Base-by-base conservation (phyloP, 257 asterid species). In the Anisodus tanguticus region DNA sequence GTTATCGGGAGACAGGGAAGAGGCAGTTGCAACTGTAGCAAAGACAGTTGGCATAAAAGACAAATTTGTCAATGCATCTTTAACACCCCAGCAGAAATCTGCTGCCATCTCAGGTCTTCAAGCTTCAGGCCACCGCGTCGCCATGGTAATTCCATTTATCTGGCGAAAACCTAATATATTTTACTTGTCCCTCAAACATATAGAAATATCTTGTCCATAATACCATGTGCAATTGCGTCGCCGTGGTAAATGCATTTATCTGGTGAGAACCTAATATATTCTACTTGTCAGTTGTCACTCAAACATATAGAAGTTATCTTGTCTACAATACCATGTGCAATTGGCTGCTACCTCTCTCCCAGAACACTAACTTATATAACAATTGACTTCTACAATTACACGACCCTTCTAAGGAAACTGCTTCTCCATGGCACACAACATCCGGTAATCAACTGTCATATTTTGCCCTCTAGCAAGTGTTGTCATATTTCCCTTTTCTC, bases 1-100 rank as follows among this genome's bases (percentile, higher is more conserved):
- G 79, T 89, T 95, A 89, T 96, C 98, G 58, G 98, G 99, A 83
- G 99, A 96, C 98, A 96, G 99, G 98, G 97, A 96, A 93, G 99
- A 94, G 95, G 98, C 98, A 94, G 99, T 94, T 88, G 97, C 99
- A 96, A 92, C 91, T 58, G 94, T 93, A 87, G 98, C 98, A 85
- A 88, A 90, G 88, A 86, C 90, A 37, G 88, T 93, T 49, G 98
- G 99, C 86, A 87, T 96, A 67, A 93, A 91, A 83, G 91, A 88
- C 84, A 92, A 91, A 87, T 91, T 87, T 82, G 91, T 91, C 85
- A 91, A 92, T 84, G 92, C 98, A 90, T 92, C 98, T 80, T 85
- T 93, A 87, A 88, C 94, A 69, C 99, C 99, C 8, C 93, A 88
- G 89, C 94, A 94, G 90, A 96, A 96, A 89, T 94, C 98, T 85